These are phyloP conservation scores for Didymella pomorum DNA, from an alignment of 2,329 filamentous ascomycete genomes.

Conservation along the genomic window DNA sequence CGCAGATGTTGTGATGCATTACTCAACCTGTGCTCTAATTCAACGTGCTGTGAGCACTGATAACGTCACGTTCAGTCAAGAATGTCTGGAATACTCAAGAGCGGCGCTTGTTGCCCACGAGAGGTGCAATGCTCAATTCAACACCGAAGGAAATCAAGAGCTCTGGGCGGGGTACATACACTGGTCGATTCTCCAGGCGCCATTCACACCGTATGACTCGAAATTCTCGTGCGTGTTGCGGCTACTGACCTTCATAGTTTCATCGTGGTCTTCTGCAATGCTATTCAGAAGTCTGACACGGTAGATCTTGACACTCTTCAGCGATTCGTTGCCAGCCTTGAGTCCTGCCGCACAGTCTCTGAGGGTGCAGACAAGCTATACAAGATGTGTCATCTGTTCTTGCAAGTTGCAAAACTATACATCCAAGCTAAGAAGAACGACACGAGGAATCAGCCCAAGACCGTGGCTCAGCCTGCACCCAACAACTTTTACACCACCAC, in stretches of 20 bases:
- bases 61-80: conserved; percentile 41
- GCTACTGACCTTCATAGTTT: conserved; percentile 36
- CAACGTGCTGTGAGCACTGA: conserved; percentile 45
- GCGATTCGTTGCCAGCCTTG: conserved; percentile 65
- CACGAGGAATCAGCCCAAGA: conserved; percentile 19
- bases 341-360: conserved; percentile 61
- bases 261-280: conserved; percentile 59
- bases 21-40: conserved; percentile 44
- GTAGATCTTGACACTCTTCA: conserved; percentile 64
- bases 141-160: conserved; percentile 43
- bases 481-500: conserved; percentile 25
- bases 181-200: conserved; percentile 48
- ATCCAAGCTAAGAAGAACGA: conserved; percentile 65
- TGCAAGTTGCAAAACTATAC: conserved; percentile 68
- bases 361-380: conserved; percentile 68
- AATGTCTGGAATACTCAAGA: conserved; percentile 44
- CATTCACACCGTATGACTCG: conserved; percentile 54
- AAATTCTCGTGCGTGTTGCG: background rate
- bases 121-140: conserved; percentile 41
- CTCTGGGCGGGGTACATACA: conserved; percentile 49
- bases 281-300: conserved; percentile 60
- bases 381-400: conserved; percentile 68
- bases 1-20: conserved; percentile 45
- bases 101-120: conserved; percentile 44
- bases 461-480: conserved; percentile 8